Base-by-base conservation (phyloP, 208 protist species). In the Cochliopodium minus region DNA sequence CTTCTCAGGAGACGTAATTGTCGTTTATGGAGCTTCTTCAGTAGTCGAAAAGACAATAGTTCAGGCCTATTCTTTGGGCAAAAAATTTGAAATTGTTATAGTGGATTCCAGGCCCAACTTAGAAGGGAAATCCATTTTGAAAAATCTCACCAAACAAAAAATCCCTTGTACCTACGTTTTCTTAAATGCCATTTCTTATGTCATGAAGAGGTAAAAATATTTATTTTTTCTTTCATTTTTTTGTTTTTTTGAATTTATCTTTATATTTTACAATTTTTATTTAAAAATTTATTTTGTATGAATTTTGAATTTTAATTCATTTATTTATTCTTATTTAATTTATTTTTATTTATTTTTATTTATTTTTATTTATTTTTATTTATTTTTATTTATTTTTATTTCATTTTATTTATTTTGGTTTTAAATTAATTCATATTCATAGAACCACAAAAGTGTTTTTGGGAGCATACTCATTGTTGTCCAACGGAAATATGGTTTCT, bases 101-200 rank as follows among this genome's bases (percentile, higher is more conserved):
- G 79, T 94, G 6, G 92, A 97, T 56, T 79, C 77, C 0, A 72
- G 81, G n/a, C 92, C 92, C 9, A 70, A 87, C 28, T 78, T 81
- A 35, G 87, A 95, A 63, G 90, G 87, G 23, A 65, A 71, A 10
- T 56, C 64, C 17, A 56, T 93, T 3, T 59, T 88, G 22, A 62
- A 66, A 1, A 60, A 73, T 53, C 71, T 96, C 20, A 66, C 71
- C 0, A 69, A 65, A 25, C 66, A 72, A 20, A 82, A 83, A 40
- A 75, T 96, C 11, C 56, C 71, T 30, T 90, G 88, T 38, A 87
- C 83, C 2, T 95, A 94, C 67, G 78, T 81, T 40, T 73, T 92
- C 17, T 68, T 95, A 46, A 87, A 83, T 45, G 74, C 85, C 0
- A 69, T 87, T 29, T 91, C 86, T 59, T 93, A 91, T 57, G 64